Conservation (phyloP, 2,329 filamentous ascomycete genomes). For the Neurospora sp. region DNA sequence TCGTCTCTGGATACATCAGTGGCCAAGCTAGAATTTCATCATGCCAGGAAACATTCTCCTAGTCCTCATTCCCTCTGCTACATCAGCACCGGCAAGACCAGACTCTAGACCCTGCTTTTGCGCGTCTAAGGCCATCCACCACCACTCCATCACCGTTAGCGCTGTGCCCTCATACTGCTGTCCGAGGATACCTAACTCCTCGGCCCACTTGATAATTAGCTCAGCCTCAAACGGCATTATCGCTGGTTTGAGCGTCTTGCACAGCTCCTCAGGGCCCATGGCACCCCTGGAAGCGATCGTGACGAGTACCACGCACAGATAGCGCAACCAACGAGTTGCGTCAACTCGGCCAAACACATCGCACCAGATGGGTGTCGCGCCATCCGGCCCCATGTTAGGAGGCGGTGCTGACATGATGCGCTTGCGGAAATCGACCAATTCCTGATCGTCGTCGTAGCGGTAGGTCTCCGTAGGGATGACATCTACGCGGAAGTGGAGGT, state of each 20-base stretch:
- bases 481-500: slow-evolving; percentile 54
- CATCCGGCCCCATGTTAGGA: slow-evolving; percentile 30
- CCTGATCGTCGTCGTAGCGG: slow-evolving; percentile 41
- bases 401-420: slow-evolving; percentile 25
- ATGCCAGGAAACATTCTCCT: background rate
- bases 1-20: background rate
- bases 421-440: slow-evolving; percentile 24
- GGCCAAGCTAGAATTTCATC: background rate
- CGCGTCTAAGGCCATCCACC: slow-evolving; percentile 51
- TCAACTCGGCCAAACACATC: slow-evolving; percentile 56
- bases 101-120: slow-evolving; percentile 17
- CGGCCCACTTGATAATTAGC: slow-evolving; percentile 49
- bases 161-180: slow-evolving; percentile 25
- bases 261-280: slow-evolving; percentile 41
- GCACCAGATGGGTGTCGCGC: slow-evolving; percentile 60
- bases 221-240: slow-evolving; percentile 54
- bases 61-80: background rate
- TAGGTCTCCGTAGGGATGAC: slow-evolving; percentile 50
- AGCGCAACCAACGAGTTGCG: slow-evolving; percentile 51
- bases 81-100: background rate
- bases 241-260: slow-evolving; percentile 43
- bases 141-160: slow-evolving; percentile 47
- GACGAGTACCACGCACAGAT: slow-evolving; percentile 53
- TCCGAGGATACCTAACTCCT: slow-evolving; percentile 39
- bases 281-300: slow-evolving; percentile 53